Evolutionary conservation across 495 filamentous ascomycete species (phyloP).

Genomic region (Lasiosphaeria ovina): DNA sequence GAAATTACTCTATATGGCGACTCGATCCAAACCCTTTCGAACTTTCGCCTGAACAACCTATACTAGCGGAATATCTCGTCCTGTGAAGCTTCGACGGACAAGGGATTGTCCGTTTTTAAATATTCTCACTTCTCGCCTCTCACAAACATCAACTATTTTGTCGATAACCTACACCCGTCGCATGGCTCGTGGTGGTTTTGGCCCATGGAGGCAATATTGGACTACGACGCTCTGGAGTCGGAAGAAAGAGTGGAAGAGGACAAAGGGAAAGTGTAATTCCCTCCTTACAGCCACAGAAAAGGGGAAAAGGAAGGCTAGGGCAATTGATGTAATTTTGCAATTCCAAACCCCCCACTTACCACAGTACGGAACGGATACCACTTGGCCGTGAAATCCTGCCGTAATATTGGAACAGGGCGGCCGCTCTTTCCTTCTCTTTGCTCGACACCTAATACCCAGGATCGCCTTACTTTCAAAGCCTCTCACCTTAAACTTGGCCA

Average conservation of each 20-base stretch:
- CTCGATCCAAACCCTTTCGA: background rate
- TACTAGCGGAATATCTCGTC: background rate
- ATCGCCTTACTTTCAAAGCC: too few relatives aligned
- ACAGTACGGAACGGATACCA: too few relatives aligned
- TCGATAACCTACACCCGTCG: background rate
- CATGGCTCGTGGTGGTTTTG: conserved; percentile 3
- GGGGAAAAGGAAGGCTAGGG: background rate
- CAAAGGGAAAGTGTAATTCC: too few relatives aligned
- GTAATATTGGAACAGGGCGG: too few relatives aligned
- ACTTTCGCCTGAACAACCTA: background rate
- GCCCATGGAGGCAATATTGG: background rate
- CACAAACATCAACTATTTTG: conserved; percentile 1
- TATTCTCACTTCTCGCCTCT: background rate
- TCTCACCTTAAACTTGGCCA: too few relatives aligned
- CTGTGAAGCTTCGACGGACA: background rate
- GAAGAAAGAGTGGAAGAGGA: too few relatives aligned
- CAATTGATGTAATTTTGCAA: background rate
- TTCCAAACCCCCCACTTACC: too few relatives aligned
- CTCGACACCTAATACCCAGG: too few relatives aligned
- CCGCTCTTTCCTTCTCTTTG: too few relatives aligned
- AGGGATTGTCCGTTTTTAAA: background rate
- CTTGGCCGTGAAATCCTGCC: too few relatives aligned
- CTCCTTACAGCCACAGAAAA: too few relatives aligned
- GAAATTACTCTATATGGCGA: background rate
- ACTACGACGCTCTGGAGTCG: background rate